Percentiles rank a stretch among this genome's conserved stretches.
phyloP scores from a whole-genome alignment of 768 basidiomycete genomes.

The Galerina sulciceps region DNA sequence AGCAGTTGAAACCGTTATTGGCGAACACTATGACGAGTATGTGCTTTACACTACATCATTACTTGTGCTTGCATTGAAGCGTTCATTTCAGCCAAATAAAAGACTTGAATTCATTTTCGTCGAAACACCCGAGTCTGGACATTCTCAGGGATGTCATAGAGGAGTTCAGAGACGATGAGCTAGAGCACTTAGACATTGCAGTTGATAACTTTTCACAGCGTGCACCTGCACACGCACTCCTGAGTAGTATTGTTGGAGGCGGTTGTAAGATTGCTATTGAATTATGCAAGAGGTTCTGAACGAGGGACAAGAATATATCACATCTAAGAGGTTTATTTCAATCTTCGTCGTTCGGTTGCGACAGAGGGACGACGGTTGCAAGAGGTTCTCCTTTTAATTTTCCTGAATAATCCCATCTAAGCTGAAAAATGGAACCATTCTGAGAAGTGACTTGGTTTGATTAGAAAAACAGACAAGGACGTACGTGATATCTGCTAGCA shows the following conservation, averaged over 20 bases:
- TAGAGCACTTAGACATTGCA: conserved; percentile 92
- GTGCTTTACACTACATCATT: conserved; percentile 31
- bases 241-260: conserved; percentile 82
- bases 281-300: conserved; percentile 80
- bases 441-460: not conserved
- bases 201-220: conserved; percentile 87
- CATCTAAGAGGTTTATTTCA: not conserved
- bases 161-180: conserved; percentile 93
- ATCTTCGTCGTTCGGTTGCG: not conserved
- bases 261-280: conserved; percentile 93
- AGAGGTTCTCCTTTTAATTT: conserved; percentile 21
- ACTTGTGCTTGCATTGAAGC: not conserved
- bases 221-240: conserved; percentile 88
- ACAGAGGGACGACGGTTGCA: not conserved
- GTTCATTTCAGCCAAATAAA: conserved; percentile 70
- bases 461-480: conserved; percentile 62
- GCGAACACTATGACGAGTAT: conserved; percentile 98
- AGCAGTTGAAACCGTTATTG: conserved; percentile 96
- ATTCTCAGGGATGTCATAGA: conserved; percentile 71
- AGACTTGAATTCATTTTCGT: conserved; percentile 64
- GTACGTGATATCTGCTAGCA: conserved; percentile 46
- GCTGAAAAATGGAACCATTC: conserved; percentile 32
- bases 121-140: conserved; percentile 78
- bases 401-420: conserved; percentile 59
- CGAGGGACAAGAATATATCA: not conserved